These are phyloP conservation scores for Pinguiococcus pyrenoidosus DNA, from an alignment of 108 stramenopile genomes.

Conservation along the genomic window DNA sequence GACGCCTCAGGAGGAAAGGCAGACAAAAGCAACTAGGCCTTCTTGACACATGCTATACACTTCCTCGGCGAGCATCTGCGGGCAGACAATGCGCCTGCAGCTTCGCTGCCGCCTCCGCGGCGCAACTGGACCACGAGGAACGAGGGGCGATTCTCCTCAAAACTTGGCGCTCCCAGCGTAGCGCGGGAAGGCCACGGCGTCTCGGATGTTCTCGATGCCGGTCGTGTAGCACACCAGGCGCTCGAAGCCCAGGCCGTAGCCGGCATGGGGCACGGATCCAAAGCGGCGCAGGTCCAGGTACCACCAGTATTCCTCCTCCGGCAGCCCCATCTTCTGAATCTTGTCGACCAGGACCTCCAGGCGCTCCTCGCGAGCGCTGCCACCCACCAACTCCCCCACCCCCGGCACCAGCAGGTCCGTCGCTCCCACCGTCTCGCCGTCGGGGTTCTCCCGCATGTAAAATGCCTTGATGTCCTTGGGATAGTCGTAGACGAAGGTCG, in stretches of 20 bases:
- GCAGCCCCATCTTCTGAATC: slow-evolving; percentile 66
- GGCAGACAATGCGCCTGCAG: no score
- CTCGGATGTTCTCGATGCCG: slow-evolving; percentile 95
- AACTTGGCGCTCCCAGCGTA: slow-evolving; percentile 92
- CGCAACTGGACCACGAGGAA: no score
- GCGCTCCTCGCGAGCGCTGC: slow-evolving; percentile 80
- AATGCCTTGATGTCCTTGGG: slow-evolving; percentile 95
- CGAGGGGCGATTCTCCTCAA: no score
- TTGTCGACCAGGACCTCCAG: slow-evolving; percentile 72
- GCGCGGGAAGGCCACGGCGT: slow-evolving; percentile 93
- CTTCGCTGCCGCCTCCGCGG: no score
- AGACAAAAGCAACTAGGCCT: no score
- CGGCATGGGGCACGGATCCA: slow-evolving; percentile 95
- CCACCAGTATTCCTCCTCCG: slow-evolving; percentile 80
- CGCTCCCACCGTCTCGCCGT: slow-evolving; percentile 88
- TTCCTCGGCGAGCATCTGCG: no score
- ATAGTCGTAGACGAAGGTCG: slow-evolving; percentile 95
- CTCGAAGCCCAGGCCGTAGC: slow-evolving; percentile 98
- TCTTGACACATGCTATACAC: no score
- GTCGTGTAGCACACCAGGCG: slow-evolving; percentile 91
- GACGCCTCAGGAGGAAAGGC: no score
- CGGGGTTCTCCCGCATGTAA: slow-evolving; percentile 97
- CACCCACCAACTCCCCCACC: slow-evolving; percentile 96
- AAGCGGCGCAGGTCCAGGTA: slow-evolving; percentile 32
- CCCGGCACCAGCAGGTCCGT: slow-evolving; percentile 98